Conservation (phyloP, 1,284 basidiomycete genomes). For the Taiwanofungus camphoratus region DNA sequence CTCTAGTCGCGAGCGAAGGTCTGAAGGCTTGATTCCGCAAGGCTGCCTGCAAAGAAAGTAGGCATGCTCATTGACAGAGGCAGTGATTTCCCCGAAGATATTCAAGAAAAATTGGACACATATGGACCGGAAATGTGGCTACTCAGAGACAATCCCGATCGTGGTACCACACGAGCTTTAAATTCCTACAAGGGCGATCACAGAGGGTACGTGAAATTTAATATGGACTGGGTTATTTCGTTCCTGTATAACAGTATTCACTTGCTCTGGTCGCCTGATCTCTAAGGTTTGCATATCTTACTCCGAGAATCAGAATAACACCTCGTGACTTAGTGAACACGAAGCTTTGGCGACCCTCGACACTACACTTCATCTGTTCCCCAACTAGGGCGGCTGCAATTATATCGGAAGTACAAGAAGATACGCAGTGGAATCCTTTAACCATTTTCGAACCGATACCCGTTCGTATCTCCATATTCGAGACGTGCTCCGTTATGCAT, state of each 20-base stretch:
- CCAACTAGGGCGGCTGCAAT: conserved; percentile 67
- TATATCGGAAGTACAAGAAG: conserved; percentile 51
- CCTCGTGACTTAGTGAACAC: conserved; percentile 64
- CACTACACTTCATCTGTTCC: conserved; percentile 85
- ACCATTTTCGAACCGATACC: conserved; percentile 86
- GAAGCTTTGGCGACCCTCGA: conserved; percentile 45
- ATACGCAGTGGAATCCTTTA: conserved; percentile 55
- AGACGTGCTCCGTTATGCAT: neutral
- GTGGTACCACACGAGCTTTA: conserved; percentile 66
- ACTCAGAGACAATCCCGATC: conserved; percentile 55
- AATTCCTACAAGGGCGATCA: conserved; percentile 75
- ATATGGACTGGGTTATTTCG: too few species aligned
- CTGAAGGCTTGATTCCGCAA: conserved; percentile 23
- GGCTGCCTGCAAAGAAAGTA: conserved; percentile 57
- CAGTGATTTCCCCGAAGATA: conserved; percentile 62
- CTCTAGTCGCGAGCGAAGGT: neutral
- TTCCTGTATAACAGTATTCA: too few species aligned
- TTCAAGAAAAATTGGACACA: conserved; percentile 50
- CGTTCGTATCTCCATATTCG: conserved; percentile 36
- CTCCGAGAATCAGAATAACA: conserved; percentile 65
- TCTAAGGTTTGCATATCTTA: conserved; percentile 76
- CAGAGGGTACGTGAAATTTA: conserved; percentile 58
- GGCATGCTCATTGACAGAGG: conserved; percentile 87
- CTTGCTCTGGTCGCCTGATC: neutral
- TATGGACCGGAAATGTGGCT: conserved; percentile 81